Percentiles rank a stretch among this genome's conserved stretches.
phyloP scores from a whole-genome alignment of 1,284 basidiomycete species.

The Kalmanozyma brasiliensis region DNA sequence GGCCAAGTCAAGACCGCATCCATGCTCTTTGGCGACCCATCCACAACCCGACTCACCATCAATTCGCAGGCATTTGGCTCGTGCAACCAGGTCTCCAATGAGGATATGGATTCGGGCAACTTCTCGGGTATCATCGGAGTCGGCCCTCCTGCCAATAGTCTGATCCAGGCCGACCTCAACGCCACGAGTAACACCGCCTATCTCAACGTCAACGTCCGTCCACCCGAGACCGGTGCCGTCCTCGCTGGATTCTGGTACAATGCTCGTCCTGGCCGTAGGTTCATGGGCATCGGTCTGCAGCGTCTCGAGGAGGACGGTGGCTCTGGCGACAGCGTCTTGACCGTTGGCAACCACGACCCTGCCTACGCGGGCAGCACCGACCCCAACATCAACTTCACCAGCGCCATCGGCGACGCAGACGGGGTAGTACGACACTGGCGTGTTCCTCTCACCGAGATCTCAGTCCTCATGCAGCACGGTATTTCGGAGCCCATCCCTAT shows the following conservation, averaged over 20 bases:
- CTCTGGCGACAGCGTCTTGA: conserved; percentile 53
- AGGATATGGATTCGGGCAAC: conserved; percentile 54
- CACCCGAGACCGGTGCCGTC: conserved; percentile 47
- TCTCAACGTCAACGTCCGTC: conserved; percentile 27
- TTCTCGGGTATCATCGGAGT: conserved; percentile 58
- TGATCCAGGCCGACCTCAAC: conserved; percentile 53
- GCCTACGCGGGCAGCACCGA: conserved; percentile 39
- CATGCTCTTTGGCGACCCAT: conserved; percentile 47
- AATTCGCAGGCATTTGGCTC: conserved; percentile 56
- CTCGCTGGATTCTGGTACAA: conserved; percentile 56
- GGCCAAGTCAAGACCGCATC: conserved; percentile 50
- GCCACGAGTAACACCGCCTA: conserved; percentile 40
- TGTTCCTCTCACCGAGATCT: conserved; percentile 41
- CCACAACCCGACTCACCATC: conserved; percentile 35
- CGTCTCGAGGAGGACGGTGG: conserved; percentile 60
- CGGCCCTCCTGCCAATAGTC: conserved; percentile 54
- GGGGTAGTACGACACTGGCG: conserved; percentile 55
- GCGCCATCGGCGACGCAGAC: conserved; percentile 49
- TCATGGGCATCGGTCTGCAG: conserved; percentile 57
- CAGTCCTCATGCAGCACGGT: conserved; percentile 38
- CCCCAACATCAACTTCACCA: conserved; percentile 38
- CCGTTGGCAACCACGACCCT: conserved; percentile 54
- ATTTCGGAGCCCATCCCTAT: conserved; percentile 37
- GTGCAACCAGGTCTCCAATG: conserved; percentile 38
- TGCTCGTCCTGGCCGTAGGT: conserved; percentile 39